Base-by-base conservation (phyloP, 2,329 filamentous ascomycete species). In the Paraphoma sp. region DNA sequence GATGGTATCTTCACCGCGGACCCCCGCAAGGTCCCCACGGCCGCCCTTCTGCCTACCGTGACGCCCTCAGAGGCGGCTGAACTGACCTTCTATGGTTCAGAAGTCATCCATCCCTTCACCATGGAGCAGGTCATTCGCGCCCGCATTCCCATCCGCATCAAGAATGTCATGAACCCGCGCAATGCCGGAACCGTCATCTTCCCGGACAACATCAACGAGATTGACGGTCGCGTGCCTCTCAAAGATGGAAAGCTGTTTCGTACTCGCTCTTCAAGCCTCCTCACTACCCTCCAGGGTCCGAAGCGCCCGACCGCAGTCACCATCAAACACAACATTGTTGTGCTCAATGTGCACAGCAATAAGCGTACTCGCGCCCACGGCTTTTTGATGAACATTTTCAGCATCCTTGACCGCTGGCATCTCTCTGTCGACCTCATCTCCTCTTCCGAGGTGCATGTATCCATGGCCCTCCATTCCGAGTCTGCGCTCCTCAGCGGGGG, bases 311-410 rank as follows among this genome's bases (percentile, higher is more conserved):
- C 82, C 0, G 82, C 95, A 6, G 94, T 99, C 16, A 99, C 95
- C 11, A 96, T 97, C 81, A 99, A 99, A 82, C 91, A 95, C 78
- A 90, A 93, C 74, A 98, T 99, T 73, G 89, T 94, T 45, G 93
- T 99, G 64, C 92, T 99, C 71, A 99, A 99, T 79, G 92, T 99
- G 45, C 94, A 98, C 83, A 96, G 92, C 51, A 98, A 99, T 82
- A 96, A 96, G 81, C 89, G 94, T 62, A 96, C 94, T 8, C 90
- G 97, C 62, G 96, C 94, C 0, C 95, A 98, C 76, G 94, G 93
- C 43, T 99, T 99, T 80, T 90, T 99, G 70, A 94, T 93, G 48
- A 89, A 89, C 59, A 95, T 99, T 16, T 99, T 99, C 76, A 89
- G 88, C 57, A 95, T 96, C 56, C 85, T 99, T 43, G 91, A 98